A percentile compares a stretch with the other conserved stretches of the same genome.
Conservation (phyloP, 2,329 filamentous ascomycete genomes). For the Dothideomycetes sp. region DNA sequence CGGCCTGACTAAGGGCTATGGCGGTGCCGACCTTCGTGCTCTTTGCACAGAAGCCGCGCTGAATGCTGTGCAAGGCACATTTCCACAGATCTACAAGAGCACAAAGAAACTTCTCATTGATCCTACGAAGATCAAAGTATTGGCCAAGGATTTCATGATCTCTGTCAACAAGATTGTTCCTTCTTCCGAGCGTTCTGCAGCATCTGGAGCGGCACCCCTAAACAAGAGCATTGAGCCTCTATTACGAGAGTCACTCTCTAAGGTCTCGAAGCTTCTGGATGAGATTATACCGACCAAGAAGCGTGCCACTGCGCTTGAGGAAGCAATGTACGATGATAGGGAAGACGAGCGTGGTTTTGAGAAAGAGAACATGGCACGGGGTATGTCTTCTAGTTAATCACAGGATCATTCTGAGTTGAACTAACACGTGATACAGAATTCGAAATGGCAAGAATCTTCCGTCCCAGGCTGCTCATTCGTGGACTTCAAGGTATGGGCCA, state of each 20-base stretch:
- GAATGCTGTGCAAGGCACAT: constrained; percentile 90
- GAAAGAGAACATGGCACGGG: constrained; percentile 60
- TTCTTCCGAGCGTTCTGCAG: constrained; percentile 81
- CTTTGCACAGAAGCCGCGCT: constrained; percentile 92
- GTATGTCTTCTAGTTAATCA: constrained; percentile 4
- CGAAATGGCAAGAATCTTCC: constrained; percentile 76
- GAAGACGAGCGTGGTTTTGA: constrained; percentile 76
- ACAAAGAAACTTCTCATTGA: constrained; percentile 85
- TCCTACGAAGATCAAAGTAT: constrained; percentile 69
- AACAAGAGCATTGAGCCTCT: constrained; percentile 73
- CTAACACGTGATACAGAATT: constrained; percentile 38
- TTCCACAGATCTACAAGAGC: constrained; percentile 90
- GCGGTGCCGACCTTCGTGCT: constrained; percentile 86
- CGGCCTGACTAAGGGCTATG: constrained; percentile 87
- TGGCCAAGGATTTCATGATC: constrained; percentile 93
- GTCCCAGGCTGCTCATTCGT: constrained; percentile 73
- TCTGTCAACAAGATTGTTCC: constrained; percentile 94
- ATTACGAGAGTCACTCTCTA: constrained; percentile 57
- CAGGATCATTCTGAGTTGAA: not conserved
- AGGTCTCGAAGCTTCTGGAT: constrained; percentile 56
- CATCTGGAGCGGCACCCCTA: constrained; percentile 71
- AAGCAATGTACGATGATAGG: constrained; percentile 84
- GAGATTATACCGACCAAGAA: constrained; percentile 75
- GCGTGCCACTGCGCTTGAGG: constrained; percentile 78
- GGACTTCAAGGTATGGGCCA: constrained; percentile 90